Conservation (phyloP, 352 stramenopile genomes). For the Globisporangium emineosum region DNA sequence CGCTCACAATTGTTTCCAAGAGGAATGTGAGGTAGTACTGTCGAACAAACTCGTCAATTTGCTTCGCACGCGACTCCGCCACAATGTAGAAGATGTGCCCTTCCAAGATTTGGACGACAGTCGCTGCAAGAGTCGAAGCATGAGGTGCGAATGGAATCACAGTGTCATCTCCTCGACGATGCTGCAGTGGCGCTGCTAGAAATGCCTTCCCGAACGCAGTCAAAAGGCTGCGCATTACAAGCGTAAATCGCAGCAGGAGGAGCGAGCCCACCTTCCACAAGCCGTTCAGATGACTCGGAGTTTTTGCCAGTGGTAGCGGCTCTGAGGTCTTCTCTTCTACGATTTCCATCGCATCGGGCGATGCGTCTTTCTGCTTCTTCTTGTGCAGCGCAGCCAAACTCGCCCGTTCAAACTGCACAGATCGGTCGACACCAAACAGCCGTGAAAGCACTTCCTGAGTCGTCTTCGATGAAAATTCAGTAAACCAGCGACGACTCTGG, state of each 20-base stretch:
- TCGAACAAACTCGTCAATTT: conserved; percentile 58
- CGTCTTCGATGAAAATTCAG: conserved; percentile 55
- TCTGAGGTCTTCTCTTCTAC: conserved; percentile 1
- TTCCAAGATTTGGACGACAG: conserved; percentile 43
- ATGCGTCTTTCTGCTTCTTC: conserved; percentile 23
- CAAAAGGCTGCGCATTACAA: conserved; percentile 67
- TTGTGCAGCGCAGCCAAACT: conserved; percentile 54
- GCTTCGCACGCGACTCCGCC: conserved; percentile 28
- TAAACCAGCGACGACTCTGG: conserved; percentile 77
- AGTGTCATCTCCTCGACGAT: conserved; percentile 63
- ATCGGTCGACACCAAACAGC: conserved; percentile 71
- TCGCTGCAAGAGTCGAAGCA: conserved; percentile 42
- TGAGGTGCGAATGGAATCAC: conserved; percentile 56
- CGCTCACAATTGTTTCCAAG: conserved; percentile 69
- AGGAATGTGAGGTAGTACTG: conserved; percentile 81
- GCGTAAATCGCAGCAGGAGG: conserved; percentile 71
- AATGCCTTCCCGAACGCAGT: conserved; percentile 68
- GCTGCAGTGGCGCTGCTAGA: conserved; percentile 52
- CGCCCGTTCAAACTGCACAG: conserved; percentile 71
- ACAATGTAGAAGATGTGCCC: conserved; percentile 54
- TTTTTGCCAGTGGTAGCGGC: neutral
- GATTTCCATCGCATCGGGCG: conserved; percentile 12
- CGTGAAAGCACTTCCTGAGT: conserved; percentile 55
- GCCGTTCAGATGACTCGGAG: conserved; percentile 17
- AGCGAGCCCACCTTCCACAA: conserved; percentile 84